phyloP scores from a whole-genome alignment of 768 basidiomycete species.

The Hypholoma fasciculare region DNA sequence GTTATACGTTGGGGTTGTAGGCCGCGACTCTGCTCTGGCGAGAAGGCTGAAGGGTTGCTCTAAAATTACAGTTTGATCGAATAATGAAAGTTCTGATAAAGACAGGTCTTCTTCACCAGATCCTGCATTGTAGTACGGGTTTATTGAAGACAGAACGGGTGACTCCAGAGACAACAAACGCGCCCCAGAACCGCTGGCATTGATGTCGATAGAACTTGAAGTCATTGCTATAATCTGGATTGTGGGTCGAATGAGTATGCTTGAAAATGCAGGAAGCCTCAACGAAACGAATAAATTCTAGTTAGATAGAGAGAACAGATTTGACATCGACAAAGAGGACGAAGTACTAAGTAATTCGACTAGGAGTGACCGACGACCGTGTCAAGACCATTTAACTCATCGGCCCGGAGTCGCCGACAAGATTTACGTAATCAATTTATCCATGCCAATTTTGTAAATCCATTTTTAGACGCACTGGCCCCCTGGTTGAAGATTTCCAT shows the following conservation, averaged over 20 bases:
- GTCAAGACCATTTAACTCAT: background rate
- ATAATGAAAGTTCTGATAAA: conserved; percentile 36
- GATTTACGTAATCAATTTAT: background rate
- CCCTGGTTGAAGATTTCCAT: too few species aligned
- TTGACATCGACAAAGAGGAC: too few species aligned
- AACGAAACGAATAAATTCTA: too few species aligned
- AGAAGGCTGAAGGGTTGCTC: conserved; percentile 26
- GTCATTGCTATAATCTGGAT: background rate
- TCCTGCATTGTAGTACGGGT: conserved; percentile 23
- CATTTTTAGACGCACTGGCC: background rate
- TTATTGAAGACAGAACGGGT: conserved; percentile 22
- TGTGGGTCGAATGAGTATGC: background rate
- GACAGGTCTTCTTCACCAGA: conserved; percentile 33
- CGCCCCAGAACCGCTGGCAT: conserved; percentile 14
- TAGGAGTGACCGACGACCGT: too few species aligned
- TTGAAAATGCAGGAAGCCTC: too few species aligned
- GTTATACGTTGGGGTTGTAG: conserved; percentile 12
- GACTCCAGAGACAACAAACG: conserved; percentile 32
- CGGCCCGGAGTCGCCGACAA: background rate
- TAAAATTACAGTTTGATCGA: conserved; percentile 24
- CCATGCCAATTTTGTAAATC: background rate
- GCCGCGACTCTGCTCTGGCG: conserved; percentile 15
- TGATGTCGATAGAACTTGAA: conserved; percentile 13
- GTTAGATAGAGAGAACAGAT: too few species aligned
- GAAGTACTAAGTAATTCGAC: too few species aligned